Conservation (phyloP, 768 basidiomycete species). For the Arthromyces matolae region DNA sequence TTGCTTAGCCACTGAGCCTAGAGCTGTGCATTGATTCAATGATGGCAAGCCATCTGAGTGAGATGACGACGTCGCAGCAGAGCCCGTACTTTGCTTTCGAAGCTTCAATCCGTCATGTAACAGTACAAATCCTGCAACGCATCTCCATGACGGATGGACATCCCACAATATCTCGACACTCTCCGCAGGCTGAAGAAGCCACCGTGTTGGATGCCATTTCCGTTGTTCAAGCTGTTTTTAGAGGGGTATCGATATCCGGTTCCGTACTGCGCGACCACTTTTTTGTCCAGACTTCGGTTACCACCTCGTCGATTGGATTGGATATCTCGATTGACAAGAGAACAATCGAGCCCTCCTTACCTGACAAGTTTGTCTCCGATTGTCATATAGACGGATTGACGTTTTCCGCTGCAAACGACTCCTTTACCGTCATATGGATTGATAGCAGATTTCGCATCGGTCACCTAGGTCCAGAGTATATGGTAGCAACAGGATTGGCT, state of each 20-base stretch:
- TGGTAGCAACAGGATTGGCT: constrained; percentile 30
- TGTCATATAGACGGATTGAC: constrained; percentile 15
- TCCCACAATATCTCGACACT: constrained; percentile 22
- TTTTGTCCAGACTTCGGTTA: constrained; percentile 20
- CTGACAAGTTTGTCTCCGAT: constrained; percentile 26
- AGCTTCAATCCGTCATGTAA: constrained; percentile 35
- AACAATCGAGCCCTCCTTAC: constrained; percentile 19
- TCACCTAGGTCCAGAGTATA: constrained; percentile 42
- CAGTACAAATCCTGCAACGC: constrained; percentile 46
- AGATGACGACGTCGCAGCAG: constrained; percentile 23
- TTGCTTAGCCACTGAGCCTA: constrained; percentile 28
- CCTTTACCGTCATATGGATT: constrained; percentile 16
- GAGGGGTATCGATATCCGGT: constrained; percentile 21
- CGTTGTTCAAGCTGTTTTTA: constrained; percentile 21
- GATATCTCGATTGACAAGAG: constrained; percentile 32
- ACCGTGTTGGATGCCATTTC: constrained; percentile 31
- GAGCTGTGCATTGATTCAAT: constrained; percentile 41
- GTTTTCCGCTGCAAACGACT: constrained; percentile 2
- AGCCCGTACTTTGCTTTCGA: constrained; percentile 35
- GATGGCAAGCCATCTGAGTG: constrained; percentile 36
- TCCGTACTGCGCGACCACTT: constrained; percentile 14
- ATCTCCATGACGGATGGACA: constrained; percentile 34
- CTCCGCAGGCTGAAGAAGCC: constrained; percentile 16
- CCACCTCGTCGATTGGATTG: constrained; percentile 20
- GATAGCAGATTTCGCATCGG: constrained; percentile 27